These are phyloP conservation scores for Lactarius hatsudake DNA, from an alignment of 768 basidiomycete genomes.

Conservation along the genomic window DNA sequence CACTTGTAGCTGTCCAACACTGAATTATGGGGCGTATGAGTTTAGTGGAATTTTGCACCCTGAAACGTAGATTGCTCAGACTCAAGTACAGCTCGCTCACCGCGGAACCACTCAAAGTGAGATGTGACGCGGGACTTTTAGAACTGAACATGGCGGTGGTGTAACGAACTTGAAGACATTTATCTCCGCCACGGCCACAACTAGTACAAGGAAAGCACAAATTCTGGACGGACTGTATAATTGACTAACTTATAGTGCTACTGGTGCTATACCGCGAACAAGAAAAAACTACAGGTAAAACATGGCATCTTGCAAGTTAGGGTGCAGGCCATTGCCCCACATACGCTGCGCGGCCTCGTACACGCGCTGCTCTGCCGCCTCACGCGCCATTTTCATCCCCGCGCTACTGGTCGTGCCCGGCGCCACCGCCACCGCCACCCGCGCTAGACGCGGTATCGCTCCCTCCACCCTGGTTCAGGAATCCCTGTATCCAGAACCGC, in stretches of 20 bases:
- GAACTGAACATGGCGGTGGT: too few relatives aligned
- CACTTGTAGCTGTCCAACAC: too few relatives aligned
- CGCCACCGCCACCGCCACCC: constrained; percentile 31
- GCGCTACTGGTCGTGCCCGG: constrained; percentile 33
- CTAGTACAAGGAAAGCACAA: not conserved
- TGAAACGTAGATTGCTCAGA: too few relatives aligned
- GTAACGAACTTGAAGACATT: too few relatives aligned
- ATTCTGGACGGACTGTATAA: not conserved
- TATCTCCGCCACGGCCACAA: too few relatives aligned
- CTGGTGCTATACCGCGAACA: not conserved
- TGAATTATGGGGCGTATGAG: too few relatives aligned
- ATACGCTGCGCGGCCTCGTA: constrained; percentile 42
- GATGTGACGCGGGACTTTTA: too few relatives aligned
- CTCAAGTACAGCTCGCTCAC: too few relatives aligned
- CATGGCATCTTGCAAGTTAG: constrained; percentile 60
- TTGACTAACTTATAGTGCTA: too few relatives aligned
- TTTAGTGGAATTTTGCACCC: too few relatives aligned
- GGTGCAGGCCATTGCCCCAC: constrained; percentile 44
- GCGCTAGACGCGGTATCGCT: constrained; percentile 26
- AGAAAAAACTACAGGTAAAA: constrained; percentile 57
- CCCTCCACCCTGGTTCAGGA: constrained; percentile 48
- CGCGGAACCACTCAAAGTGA: too few relatives aligned
- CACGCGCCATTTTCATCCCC: constrained; percentile 34
- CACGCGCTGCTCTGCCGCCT: constrained; percentile 31
- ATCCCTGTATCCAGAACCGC: constrained; percentile 70